These are phyloP conservation scores for Candida pseudofarinosa DNA, from an alignment of 805 yeast genomes.

Conservation along the genomic window DNA sequence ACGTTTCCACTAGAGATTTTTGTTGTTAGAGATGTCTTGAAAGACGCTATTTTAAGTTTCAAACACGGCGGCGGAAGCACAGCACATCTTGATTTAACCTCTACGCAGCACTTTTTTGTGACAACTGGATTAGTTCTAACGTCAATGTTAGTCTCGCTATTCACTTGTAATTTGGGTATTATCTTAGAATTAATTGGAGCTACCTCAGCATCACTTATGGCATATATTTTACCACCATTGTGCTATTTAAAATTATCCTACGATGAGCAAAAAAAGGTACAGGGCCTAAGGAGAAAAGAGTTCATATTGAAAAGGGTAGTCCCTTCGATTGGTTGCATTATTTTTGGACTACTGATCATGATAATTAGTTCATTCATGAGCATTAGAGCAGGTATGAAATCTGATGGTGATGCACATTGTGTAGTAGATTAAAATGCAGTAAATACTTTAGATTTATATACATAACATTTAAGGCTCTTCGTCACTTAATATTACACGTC, in stretches of 20 bases:
- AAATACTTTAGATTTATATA: not conserved
- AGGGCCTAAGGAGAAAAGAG: conserved; percentile 19
- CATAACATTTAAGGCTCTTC: conserved; percentile 15
- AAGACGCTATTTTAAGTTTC: conserved; percentile 49
- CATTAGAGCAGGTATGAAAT: conserved; percentile 40
- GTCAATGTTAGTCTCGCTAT: conserved; percentile 71
- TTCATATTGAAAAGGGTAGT: conserved; percentile 41
- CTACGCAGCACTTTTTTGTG: conserved; percentile 52
- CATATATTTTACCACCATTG: conserved; percentile 85
- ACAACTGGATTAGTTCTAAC: conserved; percentile 63
- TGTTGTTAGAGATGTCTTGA: conserved; percentile 83
- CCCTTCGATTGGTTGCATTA: conserved; percentile 57
- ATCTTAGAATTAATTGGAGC: conserved; percentile 89
- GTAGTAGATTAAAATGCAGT: conserved; percentile 22
- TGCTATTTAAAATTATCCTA: conserved; percentile 68
- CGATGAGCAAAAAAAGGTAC: conserved; percentile 32
- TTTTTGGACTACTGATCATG: conserved; percentile 77
- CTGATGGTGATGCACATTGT: conserved; percentile 48
- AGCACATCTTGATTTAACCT: conserved; percentile 38
- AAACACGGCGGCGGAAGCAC: conserved; percentile 14
- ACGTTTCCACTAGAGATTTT: conserved; percentile 88
- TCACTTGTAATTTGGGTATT: conserved; percentile 86
- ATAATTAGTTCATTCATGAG: conserved; percentile 77
- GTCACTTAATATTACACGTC: conserved; percentile 13
- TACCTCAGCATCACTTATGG: conserved; percentile 88